Conservation (phyloP, 352 stramenopile genomes). For the Phytophthora crassamura region DNA sequence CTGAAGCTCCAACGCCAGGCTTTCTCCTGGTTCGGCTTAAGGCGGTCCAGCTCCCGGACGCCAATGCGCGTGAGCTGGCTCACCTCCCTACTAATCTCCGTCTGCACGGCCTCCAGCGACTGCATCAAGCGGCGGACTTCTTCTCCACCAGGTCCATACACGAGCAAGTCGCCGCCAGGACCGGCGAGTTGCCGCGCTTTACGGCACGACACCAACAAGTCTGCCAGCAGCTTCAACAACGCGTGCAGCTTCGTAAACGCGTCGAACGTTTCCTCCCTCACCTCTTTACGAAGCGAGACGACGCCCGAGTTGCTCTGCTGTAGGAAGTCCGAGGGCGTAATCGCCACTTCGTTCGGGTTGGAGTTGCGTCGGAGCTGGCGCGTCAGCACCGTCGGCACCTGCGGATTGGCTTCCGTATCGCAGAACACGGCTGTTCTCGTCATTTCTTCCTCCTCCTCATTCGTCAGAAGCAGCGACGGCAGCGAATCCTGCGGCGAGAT, state of each 20-base stretch:
- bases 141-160: constrained; percentile 85
- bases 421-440: constrained; percentile 74
- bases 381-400: constrained; percentile 71
- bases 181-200: constrained; percentile 84
- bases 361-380: constrained; percentile 54
- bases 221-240: constrained; percentile 81
- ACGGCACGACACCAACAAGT: constrained; percentile 84
- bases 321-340: constrained; percentile 71
- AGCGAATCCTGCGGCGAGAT: constrained; percentile 47
- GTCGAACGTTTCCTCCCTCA: constrained; percentile 63
- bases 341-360: constrained; percentile 50
- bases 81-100: constrained; percentile 79
- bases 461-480: constrained; percentile 66
- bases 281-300: constrained; percentile 70
- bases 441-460: constrained; percentile 80
- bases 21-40: constrained; percentile 89
- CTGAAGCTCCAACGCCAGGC: constrained; percentile 88
- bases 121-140: constrained; percentile 86
- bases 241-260: constrained; percentile 81
- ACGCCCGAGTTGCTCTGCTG: constrained; percentile 79
- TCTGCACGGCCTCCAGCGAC: constrained; percentile 79
- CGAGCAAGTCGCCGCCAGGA: constrained; percentile 80
- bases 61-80: constrained; percentile 82
- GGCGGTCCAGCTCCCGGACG: constrained; percentile 81
- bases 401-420: constrained; percentile 65